Evolutionary conservation across 2,329 filamentous ascomycete species (phyloP).

Genomic region (Paraphaeosphaeria minitans): DNA sequence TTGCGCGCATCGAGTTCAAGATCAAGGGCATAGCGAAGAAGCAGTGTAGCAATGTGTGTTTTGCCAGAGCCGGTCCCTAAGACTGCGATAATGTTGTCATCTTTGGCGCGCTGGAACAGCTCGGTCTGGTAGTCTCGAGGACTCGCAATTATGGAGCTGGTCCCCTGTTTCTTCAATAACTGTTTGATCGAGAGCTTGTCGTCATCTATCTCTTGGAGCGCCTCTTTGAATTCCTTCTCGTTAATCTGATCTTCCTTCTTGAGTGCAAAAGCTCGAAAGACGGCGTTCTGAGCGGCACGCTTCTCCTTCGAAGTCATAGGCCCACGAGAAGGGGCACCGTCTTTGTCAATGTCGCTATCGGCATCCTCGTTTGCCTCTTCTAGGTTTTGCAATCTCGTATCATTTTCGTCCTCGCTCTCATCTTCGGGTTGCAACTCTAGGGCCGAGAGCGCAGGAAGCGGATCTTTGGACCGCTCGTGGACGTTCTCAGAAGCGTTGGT

Average conservation of each 20-base stretch:
- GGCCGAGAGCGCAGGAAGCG: background rate
- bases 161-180: constrained; percentile 59
- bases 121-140: constrained; percentile 92
- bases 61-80: constrained; percentile 96
- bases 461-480: too few species aligned
- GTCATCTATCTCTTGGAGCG: constrained; percentile 47
- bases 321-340: constrained; percentile 24
- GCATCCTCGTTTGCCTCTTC: constrained; percentile 21
- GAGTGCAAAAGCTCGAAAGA: constrained; percentile 50
- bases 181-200: constrained; percentile 59
- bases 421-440: background rate
- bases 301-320: constrained; percentile 43
- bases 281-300: constrained; percentile 48
- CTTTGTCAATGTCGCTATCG: constrained; percentile 33
- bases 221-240: constrained; percentile 46
- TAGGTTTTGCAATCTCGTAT: background rate
- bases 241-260: constrained; percentile 52
- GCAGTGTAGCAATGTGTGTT: constrained; percentile 89
- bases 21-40: constrained; percentile 77
- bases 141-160: constrained; percentile 68
- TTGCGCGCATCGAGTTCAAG: constrained; percentile 71
- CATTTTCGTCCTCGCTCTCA: constrained; percentile 8
- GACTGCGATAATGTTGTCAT: constrained; percentile 87
- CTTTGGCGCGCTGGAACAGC: constrained; percentile 84
- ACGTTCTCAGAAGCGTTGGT: background rate